Evolutionary conservation across 495 filamentous ascomycete species (phyloP), one percentile per base, ranked within the genome.

Genomic region (Neurospora cerealis): DNA sequence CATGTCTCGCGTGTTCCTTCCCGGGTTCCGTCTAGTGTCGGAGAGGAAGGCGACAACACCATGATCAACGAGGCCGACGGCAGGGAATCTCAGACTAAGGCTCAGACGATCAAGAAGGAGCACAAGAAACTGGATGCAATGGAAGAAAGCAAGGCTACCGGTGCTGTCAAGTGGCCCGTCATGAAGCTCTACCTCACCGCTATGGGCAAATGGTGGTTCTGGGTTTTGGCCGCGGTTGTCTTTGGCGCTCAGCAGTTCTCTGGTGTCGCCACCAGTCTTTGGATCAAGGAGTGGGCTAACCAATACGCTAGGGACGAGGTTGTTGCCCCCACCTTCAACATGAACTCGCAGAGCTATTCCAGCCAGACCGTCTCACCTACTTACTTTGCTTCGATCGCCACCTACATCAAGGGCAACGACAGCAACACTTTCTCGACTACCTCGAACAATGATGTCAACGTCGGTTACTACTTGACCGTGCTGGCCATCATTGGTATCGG

Each of bases 201-300:
- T 66, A 98, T 98, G 96, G 96, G 96, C 10, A 86, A 88, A 6
- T 97, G 95, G 94, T 93, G 93, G 86, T 99, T 94, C 79, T 99
- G 96, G 96, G 78, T 91, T 62, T 78, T 90, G 69, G 92, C 95
- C 28, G 80, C 90, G 28, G 69, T 89, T 0, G 88, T 93, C 54
- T 98, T 99, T 79, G 88, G 84, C 17, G 82, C 90, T 66, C 93
- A 97, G 79, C 95, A 98, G 79, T 76, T 96, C 37, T 91, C 91
- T 21, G 91, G 91, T 15, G 92, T 98, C 17, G 92, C 92, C 11
- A 94, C 93, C 21, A 97, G 93, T 76, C 80, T 98, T 46, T 99
- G 96, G 96, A 96, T 99, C 75, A 88, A 93, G 76, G 86, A 95
- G 77, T 99, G 96, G 96, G 84, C 86, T 9, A 88, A 88, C 73